These are phyloP conservation scores for Glaciozyma martinii DNA, from an alignment of 768 basidiomycete species.

Conservation along the genomic window DNA sequence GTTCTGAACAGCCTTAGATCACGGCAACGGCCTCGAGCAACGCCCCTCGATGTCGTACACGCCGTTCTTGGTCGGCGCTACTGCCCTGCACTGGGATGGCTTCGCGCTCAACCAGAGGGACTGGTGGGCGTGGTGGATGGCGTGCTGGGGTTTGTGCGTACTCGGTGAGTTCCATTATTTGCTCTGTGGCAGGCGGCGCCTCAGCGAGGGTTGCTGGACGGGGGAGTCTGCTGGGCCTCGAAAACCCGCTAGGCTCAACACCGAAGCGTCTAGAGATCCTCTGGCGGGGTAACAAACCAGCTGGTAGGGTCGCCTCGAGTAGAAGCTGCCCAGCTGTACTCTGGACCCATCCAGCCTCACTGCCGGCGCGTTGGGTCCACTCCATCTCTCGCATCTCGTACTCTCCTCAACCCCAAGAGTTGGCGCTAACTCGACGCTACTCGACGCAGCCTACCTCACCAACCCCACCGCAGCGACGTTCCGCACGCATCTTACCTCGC, in stretches of 20 bases:
- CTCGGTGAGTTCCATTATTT: conserved; percentile 13
- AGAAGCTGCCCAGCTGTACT: not conserved
- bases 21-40: too few relatives aligned
- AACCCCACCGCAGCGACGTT: conserved; percentile 93
- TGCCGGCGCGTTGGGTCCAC: not conserved
- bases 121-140: conserved; percentile 22
- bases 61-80: not conserved
- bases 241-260: not conserved
- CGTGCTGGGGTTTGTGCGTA: conserved; percentile 10
- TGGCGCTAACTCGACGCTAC: conserved; percentile 3
- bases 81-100: not conserved
- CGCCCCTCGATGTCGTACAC: not conserved
- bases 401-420: not conserved
- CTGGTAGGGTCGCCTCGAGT: not conserved
- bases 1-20: too few relatives aligned
- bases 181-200: too few relatives aligned
- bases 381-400: not conserved
- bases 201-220: not conserved
- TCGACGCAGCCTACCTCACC: conserved; percentile 69
- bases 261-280: not conserved
- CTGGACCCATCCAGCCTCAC: not conserved
- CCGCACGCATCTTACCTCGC: conserved; percentile 89
- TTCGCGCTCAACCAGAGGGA: not conserved
- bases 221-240: not conserved
- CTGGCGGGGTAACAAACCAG: not conserved